Evolutionary conservation across 176 grass and related monocot genomes (phyloP).

Genomic region (Cenchrus fungigraminus): DNA sequence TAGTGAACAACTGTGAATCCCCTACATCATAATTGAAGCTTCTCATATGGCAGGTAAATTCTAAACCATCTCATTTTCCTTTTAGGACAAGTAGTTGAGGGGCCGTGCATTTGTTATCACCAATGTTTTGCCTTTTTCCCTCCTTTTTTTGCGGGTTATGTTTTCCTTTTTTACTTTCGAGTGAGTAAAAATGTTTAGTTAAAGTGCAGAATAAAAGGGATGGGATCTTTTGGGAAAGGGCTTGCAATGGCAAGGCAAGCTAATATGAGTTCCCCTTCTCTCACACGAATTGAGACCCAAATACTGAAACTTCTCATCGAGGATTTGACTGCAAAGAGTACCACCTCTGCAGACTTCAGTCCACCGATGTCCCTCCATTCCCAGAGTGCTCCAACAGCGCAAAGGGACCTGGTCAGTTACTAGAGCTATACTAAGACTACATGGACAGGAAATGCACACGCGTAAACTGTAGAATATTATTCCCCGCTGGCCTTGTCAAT

Average conservation of each 20-base stretch:
- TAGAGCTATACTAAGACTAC: too few relatives aligned
- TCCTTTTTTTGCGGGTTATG: too few relatives aligned
- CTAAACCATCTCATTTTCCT: neutral
- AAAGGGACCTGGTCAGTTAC: too few relatives aligned
- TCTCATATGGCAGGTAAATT: neutral
- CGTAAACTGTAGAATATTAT: neutral
- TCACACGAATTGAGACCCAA: too few relatives aligned
- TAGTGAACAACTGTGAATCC: neutral
- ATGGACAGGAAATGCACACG: too few relatives aligned
- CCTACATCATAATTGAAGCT: neutral
- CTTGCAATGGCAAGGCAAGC: neutral
- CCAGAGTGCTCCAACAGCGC: neutral
- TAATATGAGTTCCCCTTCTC: neutral
- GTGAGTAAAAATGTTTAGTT: neutral
- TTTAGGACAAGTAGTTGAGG: conserved; percentile 15
- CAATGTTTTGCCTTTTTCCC: neutral
- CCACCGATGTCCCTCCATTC: too few relatives aligned
- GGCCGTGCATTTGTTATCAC: neutral
- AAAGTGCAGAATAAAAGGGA: too few relatives aligned
- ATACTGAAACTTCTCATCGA: too few relatives aligned
- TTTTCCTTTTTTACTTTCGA: neutral
- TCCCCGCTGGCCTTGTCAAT: neutral
- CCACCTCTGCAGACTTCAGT: too few relatives aligned
- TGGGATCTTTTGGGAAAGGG: neutral
- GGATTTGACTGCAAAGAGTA: too few relatives aligned